Conservation (phyloP, 176 grass and related monocot genomes). For the Phoenix dactylifera region DNA sequence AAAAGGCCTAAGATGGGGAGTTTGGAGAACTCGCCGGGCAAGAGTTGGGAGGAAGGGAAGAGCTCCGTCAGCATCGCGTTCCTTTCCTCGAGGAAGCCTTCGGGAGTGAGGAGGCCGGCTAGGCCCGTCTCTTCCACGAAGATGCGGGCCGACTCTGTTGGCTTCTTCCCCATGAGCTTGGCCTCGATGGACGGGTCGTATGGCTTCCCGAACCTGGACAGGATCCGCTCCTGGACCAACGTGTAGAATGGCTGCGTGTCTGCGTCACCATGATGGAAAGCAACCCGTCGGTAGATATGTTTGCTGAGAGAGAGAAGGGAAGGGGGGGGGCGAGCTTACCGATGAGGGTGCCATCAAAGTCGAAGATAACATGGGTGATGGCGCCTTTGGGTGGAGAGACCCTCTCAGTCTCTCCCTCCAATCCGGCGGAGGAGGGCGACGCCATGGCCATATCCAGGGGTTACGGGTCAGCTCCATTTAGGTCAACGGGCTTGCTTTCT, state of each 20-base stretch:
- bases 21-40: conserved; percentile 45
- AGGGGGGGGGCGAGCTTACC: conserved; percentile 14
- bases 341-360: conserved; percentile 83
- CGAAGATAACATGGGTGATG: conserved; percentile 81
- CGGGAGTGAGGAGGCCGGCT: conserved; percentile 49
- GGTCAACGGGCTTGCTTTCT: no score
- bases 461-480: no score
- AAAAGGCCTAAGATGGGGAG: not conserved
- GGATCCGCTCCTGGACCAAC: conserved; percentile 84
- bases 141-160: conserved; percentile 52
- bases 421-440: no score
- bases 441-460: no score
- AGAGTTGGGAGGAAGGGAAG: conserved; percentile 50
- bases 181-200: conserved; percentile 89
- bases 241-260: conserved; percentile 92
- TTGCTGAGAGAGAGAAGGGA: no score
- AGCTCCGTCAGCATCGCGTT: conserved; percentile 74
- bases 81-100: conserved; percentile 65
- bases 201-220: conserved; percentile 63
- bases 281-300: no score
- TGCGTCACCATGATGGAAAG: conserved; percentile 8
- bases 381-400: not conserved
- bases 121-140: conserved; percentile 74
- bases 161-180: conserved; percentile 94
- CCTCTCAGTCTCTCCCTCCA: no score